A percentile compares a stretch with the other conserved stretches of the same genome.
Conservation (phyloP, 306 rosid genomes). For the Castanospermum australe region DNA sequence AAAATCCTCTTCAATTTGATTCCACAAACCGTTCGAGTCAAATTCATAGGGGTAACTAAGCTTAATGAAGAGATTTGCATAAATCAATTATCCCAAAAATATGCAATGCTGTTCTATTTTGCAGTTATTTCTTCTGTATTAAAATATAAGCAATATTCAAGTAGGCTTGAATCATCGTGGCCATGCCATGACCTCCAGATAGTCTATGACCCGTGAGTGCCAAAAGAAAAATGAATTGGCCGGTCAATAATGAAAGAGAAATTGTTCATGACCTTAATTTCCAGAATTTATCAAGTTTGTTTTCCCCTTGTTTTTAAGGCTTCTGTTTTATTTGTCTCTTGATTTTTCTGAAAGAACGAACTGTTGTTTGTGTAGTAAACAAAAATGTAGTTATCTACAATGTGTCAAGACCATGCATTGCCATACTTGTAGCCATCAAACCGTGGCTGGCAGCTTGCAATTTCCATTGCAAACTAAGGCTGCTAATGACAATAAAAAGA, state of each 20-base stretch:
- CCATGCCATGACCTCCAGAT: constrained; percentile 6
- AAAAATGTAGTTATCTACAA: background rate
- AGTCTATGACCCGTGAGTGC: constrained; percentile 25
- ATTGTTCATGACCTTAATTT: background rate
- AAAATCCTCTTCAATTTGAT: background rate
- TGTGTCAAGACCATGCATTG: background rate
- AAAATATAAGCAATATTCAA: background rate
- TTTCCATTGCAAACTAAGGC: background rate
- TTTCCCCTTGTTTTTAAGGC: too few relatives aligned
- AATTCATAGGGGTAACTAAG: background rate
- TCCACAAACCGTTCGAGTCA: background rate
- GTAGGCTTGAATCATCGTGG: background rate
- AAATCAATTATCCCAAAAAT: background rate
- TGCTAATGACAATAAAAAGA: background rate
- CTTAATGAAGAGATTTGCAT: background rate
- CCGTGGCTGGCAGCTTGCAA: background rate
- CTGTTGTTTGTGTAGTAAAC: background rate
- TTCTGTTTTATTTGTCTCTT: too few relatives aligned
- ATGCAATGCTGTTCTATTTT: background rate
- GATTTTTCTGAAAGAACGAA: background rate
- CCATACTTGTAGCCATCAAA: background rate
- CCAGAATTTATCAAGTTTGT: too few relatives aligned
- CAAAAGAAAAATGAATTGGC: constrained; percentile 8
- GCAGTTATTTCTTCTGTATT: background rate
- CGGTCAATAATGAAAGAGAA: background rate